Base-by-base conservation (phyloP, 176 grass and related monocot genomes). In the Pontederia crassipes region DNA sequence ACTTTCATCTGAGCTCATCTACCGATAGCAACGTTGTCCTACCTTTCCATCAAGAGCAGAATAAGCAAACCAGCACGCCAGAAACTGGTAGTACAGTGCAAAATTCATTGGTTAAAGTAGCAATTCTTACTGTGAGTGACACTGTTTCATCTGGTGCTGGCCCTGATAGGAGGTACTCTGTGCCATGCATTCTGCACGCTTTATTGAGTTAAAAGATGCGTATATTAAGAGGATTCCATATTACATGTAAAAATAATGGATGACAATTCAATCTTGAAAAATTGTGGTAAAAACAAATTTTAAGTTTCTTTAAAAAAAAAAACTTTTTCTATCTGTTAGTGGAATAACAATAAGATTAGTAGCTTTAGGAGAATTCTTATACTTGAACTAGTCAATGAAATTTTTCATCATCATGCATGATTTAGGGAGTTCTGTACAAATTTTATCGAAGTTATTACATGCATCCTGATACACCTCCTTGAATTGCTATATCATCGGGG, bases 391-490 rank as follows among this genome's bases (percentile, higher is more conserved):
- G 58, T 12, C 26, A 1, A 29, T 28, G 24, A 10, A 60, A 14
- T 13, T 60, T 15, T 10, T 60, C 58, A 29, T 60, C 10, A 32
- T 32, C 32, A 10, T 60, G 11, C 24, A 3, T 29, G 7, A 15
- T 35, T 60, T 32, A 32, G 17, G 32, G 27, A 13, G 58, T 13
- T 45, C 32, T 40, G 32, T 40, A 18, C 49, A 5, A 12, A 68
- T 45, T 12, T 32, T 63, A 13, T 63, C 59, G 40, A 17, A 46
- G 11, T 52, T 67, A 50, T 14, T 51, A 28, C 16, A 61, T 24
- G 83, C 91, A 96, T 86, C 81, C 45, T 82, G 91, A 90, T 90
- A 95, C 86, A 82, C 86, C 86, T 84, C 66, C 80, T 84, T 78
- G 69, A 50, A 9, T 69, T 17, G 74, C 28, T 80, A 69, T 49